Evolutionary conservation across 495 filamentous ascomycete species (phyloP), one percentile per base, ranked within the genome.

Genomic region (Penicillium egyptiacum): DNA sequence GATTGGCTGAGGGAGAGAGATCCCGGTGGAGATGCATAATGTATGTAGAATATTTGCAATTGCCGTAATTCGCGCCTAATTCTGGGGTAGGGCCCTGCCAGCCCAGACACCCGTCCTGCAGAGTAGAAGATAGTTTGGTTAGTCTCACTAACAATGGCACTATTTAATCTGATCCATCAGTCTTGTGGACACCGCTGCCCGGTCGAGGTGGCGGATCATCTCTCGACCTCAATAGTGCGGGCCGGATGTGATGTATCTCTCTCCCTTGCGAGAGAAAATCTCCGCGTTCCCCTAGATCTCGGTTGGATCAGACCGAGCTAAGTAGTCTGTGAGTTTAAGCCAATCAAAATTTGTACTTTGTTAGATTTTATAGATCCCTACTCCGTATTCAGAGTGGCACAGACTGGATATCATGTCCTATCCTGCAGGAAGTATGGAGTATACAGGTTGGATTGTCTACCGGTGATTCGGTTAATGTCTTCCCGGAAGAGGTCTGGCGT

Each of bases 111-210:
- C 42, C 31, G 14, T 16, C 20, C 14, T 53, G 16, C 25, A 33
- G n/a, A 57, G 35, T 49, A 28, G 5, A 20, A 30, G 31, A 59
- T 61, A 59, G 51, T 57, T 30, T 37, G 42, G 53, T 61, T 26
- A 51, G 58, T 59, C 49, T n/a, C 63, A 28, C 55, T 57, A 66
- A 50, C 30, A 51, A 44, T 25, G 25, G 20, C 47, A 62, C 64
- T 67, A 64, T 69, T 28, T 54, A 62, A 33, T 64, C 7, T 64
- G 66, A 69, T 64, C 37, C 30, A 64, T 67, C 65, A 45, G 49
- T 25, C 31, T 5, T n/a, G 28, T 39, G 20, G 12, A 26, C 47
- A 10, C 26, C 31, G 55, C 22, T 12, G 19, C 40, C 48, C 35
- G 31, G 41, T 61, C 11, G 50, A 59, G 37, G 43, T 37, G 28